A percentile compares a stretch with the other conserved stretches of the same genome.
These are phyloP conservation scores for Isoetes taiwanensis DNA, from an alignment of 75 land plant genomes.

Conservation along the genomic window DNA sequence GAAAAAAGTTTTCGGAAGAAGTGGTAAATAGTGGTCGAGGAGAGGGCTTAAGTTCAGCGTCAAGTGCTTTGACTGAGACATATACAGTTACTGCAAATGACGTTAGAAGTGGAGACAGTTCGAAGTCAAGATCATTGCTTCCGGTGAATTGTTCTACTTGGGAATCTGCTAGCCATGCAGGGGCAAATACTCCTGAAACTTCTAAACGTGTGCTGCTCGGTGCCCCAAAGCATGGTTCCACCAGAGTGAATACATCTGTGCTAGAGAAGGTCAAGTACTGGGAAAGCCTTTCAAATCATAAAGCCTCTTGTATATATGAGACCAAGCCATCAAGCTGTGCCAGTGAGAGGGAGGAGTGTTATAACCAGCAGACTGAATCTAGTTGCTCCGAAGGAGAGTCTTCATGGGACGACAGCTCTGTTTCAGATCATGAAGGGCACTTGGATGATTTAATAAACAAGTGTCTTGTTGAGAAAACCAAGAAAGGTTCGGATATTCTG, in stretches of 20 bases:
- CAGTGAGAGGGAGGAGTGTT: not conserved
- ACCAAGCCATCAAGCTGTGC: not conserved
- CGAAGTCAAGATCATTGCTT: no score
- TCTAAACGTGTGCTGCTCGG: no score
- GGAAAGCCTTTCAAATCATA: slow-evolving; percentile 11
- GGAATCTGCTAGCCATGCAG: no score
- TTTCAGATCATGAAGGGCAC: slow-evolving; percentile 23
- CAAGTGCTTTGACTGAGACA: no score
- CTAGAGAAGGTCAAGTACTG: slow-evolving; percentile 19
- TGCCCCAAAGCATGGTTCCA: no score
- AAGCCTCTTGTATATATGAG: slow-evolving; percentile 16
- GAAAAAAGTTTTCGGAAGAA: no score
- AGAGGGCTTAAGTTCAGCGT: no score
- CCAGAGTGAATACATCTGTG: slow-evolving; percentile 15
- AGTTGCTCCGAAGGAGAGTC: not conserved
- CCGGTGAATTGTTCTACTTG: no score
- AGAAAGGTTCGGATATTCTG: slow-evolving; percentile 49
- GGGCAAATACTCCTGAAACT: no score
- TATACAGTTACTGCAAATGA: no score
- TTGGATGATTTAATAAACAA: slow-evolving; percentile 38
- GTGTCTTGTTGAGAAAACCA: slow-evolving; percentile 63
- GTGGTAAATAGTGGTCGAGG: no score
- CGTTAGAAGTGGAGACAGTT: no score
- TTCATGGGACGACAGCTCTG: slow-evolving; percentile 8
- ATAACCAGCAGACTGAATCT: not conserved